Percentiles rank a stretch among this genome's conserved stretches.
Conservation (phyloP, 148 eudicot genomes). For the Fagopyrum tataricum region DNA sequence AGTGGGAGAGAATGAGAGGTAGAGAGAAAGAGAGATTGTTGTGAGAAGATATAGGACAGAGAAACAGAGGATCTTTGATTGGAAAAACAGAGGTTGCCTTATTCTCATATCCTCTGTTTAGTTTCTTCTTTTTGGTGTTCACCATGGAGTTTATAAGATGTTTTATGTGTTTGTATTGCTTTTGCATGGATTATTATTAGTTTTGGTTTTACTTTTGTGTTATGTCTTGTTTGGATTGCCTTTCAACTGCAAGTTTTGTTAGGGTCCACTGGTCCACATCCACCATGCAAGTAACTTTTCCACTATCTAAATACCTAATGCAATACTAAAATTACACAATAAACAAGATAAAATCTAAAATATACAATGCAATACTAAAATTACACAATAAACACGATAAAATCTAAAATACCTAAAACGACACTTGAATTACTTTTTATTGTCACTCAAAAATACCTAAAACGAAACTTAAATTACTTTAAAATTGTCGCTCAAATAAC, state of each 20-base stretch:
- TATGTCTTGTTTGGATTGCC: not conserved
- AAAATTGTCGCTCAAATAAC: no score
- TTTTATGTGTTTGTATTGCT: not conserved
- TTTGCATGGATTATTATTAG: not conserved
- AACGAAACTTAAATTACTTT: no score
- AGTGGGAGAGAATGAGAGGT: constrained; percentile 50
- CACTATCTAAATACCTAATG: no score
- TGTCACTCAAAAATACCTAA: no score
- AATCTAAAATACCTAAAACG: no score
- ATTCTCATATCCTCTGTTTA: not conserved
- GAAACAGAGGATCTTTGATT: constrained; percentile 76
- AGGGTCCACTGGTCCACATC: not conserved
- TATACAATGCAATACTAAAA: no score
- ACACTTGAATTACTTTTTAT: no score
- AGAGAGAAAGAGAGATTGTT: constrained; percentile 48
- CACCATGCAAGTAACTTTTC: no score
- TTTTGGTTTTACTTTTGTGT: not conserved
- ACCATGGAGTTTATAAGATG: not conserved
- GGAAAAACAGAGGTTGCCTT: constrained; percentile 34
- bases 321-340: no score
- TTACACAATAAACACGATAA: no score
- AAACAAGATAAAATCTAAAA: no score
- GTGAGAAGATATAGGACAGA: constrained; percentile 60
- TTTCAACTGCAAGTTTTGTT: not conserved
- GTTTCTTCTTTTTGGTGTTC: not conserved